Percentiles rank a stretch among this genome's conserved stretches.
Evolutionary conservation across 1,284 basidiomycete genomes (phyloP).

Genomic region (Ceraceosorus guamensis): DNA sequence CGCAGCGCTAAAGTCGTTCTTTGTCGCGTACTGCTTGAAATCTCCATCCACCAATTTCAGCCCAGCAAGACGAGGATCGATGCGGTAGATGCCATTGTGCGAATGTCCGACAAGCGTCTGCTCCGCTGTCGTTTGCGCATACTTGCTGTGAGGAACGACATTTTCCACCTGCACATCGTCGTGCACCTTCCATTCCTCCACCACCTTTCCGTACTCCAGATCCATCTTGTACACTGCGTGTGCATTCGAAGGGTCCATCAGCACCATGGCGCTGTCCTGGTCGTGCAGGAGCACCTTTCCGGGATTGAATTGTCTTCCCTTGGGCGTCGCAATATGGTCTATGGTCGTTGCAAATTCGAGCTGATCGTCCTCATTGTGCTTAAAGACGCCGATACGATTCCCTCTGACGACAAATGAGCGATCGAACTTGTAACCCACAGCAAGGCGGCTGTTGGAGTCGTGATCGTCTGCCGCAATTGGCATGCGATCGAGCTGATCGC

Average conservation of each 20-base stretch:
- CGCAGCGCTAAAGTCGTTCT: conserved; percentile 91
- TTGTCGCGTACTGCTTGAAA: conserved; percentile 90
- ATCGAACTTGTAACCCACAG: conserved; percentile 92
- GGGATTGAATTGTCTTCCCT: conserved; percentile 78
- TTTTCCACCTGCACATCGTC: conserved; percentile 77
- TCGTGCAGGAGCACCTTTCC: conserved; percentile 92
- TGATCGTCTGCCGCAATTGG: conserved; percentile 10
- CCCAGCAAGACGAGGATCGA: conserved; percentile 85
- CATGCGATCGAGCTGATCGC: conserved; percentile 22
- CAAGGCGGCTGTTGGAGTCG: conserved; percentile 71
- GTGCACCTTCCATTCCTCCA: conserved; percentile 97
- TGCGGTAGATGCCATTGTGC: conserved; percentile 89
- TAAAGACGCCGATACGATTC: conserved; percentile 95
- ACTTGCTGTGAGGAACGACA: conserved; percentile 88
- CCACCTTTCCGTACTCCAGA: conserved; percentile 88
- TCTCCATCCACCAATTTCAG: conserved; percentile 89
- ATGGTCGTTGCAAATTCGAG: conserved; percentile 86
- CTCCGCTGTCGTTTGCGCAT: conserved; percentile 83
- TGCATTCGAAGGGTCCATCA: conserved; percentile 78
- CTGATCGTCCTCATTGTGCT: conserved; percentile 65
- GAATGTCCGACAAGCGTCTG: conserved; percentile 89
- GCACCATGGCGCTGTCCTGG: conserved; percentile 89
- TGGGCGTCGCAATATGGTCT: conserved; percentile 69
- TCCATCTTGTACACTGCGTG: conserved; percentile 87
- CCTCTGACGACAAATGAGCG: conserved; percentile 92